Base-by-base conservation (phyloP, 2,329 filamentous ascomycete species). In the Arthrobotrys pseudoclavata region DNA sequence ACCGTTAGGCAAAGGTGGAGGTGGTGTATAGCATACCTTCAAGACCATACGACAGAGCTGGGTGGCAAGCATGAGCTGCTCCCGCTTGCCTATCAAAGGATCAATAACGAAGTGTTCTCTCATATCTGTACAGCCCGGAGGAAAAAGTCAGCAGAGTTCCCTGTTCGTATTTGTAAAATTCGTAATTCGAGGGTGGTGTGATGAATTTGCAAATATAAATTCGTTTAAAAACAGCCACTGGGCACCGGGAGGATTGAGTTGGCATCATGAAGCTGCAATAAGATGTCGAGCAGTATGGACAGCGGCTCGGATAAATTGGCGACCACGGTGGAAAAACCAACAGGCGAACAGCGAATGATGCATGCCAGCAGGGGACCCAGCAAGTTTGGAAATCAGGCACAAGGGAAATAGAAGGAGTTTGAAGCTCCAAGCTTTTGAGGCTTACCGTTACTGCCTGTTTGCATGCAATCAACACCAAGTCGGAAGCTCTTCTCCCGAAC, bases 41-140 rank as follows among this genome's bases (percentile, higher is more conserved):
- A 97, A 88, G 81, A 97, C 94, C 95, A 99, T 98, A 81, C 96
- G 91, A 87, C 96, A 98, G 81, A 99, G 87, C 86, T 99, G 96
- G 64, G 96, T 99, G 34, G 96, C 96, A 80, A 99, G 89, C 86
- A 97, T 90, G 78, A 99, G 88, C 86, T 99, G 96, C 86, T 97
- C 94, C 85, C 93, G 92, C 89, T 99, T 99, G 82, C 96, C 96
- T 84, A 99, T 99, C 83, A 99, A 87, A 66, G 96, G 96, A 83
- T 99, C 96, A 83, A 99, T 98, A 80, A 97, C 96, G 85, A 99
- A 99, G 80, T 96, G 92, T 81, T 97, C 91, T 86, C 92, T 94
- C 96, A 99, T 99, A 85, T 98, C 91, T 79, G 45, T 48, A 63
- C 10, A 47, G 62, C 22, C 34, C 31, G 48, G 90, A 83, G 48